Evolutionary conservation across 2,329 filamentous ascomycete genomes (phyloP).

Genomic region (Teratosphaeria viscida): DNA sequence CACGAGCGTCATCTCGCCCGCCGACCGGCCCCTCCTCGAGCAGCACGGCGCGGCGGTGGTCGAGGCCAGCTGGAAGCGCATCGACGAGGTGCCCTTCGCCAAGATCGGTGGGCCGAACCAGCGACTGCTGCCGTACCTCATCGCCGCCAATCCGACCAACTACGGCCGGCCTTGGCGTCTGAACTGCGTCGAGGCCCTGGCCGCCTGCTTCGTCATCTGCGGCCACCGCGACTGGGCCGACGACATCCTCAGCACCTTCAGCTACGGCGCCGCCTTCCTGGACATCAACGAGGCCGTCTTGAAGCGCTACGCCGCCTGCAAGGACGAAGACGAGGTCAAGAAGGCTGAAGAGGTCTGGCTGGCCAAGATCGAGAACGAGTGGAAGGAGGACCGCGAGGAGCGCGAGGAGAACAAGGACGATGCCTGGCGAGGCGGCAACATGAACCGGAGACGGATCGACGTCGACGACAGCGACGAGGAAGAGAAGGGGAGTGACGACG

Average conservation of each 20-base stretch:
- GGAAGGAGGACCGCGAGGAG: constrained; percentile 63
- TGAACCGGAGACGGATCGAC: constrained; percentile 53
- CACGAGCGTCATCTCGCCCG: constrained; percentile 71
- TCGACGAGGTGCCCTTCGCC: constrained; percentile 80
- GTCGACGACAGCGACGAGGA: constrained; percentile 42
- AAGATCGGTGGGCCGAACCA: constrained; percentile 92
- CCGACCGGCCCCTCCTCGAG: constrained; percentile 71
- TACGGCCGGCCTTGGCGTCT: constrained; percentile 92
- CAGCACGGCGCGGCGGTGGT: constrained; percentile 90
- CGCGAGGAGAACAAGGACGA: constrained; percentile 51
- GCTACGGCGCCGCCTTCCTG: constrained; percentile 78
- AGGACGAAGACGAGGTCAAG: constrained; percentile 72
- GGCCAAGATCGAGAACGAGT: constrained; percentile 79
- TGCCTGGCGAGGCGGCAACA: constrained; percentile 84
- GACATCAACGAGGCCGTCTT: constrained; percentile 80
- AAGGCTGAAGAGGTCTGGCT: constrained; percentile 80
- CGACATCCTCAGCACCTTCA: constrained; percentile 71
- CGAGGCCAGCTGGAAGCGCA: constrained; percentile 92
- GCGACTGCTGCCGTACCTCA: constrained; percentile 81
- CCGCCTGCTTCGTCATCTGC: constrained; percentile 87
- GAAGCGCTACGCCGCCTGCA: constrained; percentile 74
- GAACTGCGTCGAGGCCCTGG: constrained; percentile 92
- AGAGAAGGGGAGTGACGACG: constrained; percentile 28
- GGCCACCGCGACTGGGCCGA: constrained; percentile 85
- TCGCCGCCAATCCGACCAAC: constrained; percentile 93